Evolutionary conservation across 2,329 filamentous ascomycete species (phyloP), one percentile per base, ranked within the genome.

Genomic region (Plectosphaerella sp.): DNA sequence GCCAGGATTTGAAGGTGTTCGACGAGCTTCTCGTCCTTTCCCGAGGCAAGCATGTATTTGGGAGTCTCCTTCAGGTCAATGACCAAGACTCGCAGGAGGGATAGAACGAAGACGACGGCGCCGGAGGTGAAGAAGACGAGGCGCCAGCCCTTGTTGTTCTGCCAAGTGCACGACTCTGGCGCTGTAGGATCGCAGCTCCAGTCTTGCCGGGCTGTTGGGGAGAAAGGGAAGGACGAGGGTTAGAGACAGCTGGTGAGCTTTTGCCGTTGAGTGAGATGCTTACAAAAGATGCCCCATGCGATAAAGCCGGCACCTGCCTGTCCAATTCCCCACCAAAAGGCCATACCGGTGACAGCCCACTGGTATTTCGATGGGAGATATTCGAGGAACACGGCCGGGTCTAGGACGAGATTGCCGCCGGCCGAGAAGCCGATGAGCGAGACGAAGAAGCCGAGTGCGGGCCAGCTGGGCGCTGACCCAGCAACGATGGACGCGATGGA

Each of bases 401-500:
- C 83, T 2, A 87, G 67, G 1, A 87, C 79, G 18, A 87, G 64
- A 60, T 87, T 88, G 2, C 84, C 85, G 14, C 84, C 85, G 1
- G 72, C 79, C 0, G 85, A 86, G 57, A 89, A 88, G 3, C 82
- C 78, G 33, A 81, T 72, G 43, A 89, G 64, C 12, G 77, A 78
- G 28, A 86, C 76, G 61, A 89, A 88, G 20, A 86, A 65, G 0
- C 81, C 84, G 12, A 89, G 72, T 1, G 80, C 77, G 2, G 78
- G 69, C 84, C 85, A 91, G 56, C 76, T 87, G 2, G 87, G 86
- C 53, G 82, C 77, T 1, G 80, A 82, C 4, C 86, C 88, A 1
- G 85, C 86, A 1, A 87, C 70, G 50, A 88, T 80, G 28, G 71
- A 73, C 57, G 60, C 61, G n/a, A 82, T 63, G 4, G 81, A 79